These are phyloP conservation scores for Diphasiastrum complanatum DNA, from an alignment of 83 land plant genomes.

Conservation along the genomic window DNA sequence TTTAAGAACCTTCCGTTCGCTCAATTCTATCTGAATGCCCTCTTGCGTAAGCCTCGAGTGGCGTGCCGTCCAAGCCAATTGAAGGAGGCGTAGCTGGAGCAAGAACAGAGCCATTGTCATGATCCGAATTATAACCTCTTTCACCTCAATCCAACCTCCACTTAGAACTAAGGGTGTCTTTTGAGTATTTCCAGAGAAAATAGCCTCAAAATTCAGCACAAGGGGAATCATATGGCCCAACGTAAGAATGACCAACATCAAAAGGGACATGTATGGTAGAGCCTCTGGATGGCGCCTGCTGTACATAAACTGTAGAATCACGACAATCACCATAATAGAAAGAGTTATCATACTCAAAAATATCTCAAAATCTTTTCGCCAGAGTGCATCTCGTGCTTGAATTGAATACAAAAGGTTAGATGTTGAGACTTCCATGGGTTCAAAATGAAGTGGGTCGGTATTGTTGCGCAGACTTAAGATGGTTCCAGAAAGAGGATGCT, in stretches of 20 bases:
- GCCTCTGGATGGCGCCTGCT: conserved; percentile 45
- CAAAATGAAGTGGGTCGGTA: conserved; percentile 51
- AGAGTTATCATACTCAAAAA: conserved; percentile 61
- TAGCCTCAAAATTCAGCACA: conserved; percentile 74
- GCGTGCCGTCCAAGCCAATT: conserved; percentile 53
- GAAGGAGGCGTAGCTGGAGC: conserved; percentile 67
- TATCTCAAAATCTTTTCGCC: conserved; percentile 72
- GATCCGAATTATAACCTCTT: conserved; percentile 66
- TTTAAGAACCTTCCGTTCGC: conserved; percentile 42
- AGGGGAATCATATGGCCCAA: conserved; percentile 73
- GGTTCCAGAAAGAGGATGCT: conserved; percentile 36
- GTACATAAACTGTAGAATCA: conserved; percentile 57
- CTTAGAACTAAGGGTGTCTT: conserved; percentile 29
- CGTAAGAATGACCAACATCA: conserved; percentile 57
- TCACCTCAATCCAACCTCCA: conserved; percentile 67
- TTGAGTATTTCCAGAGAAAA: conserved; percentile 30
- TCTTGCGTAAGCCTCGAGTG: conserved; percentile 21
- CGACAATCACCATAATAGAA: conserved; percentile 49
- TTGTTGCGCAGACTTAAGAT: conserved; percentile 48
- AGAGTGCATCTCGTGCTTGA: conserved; percentile 38
- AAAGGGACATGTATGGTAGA: conserved; percentile 51
- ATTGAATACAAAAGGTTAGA: conserved; percentile 22
- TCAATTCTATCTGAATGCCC: conserved; percentile 24
- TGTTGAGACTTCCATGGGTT: conserved; percentile 41
- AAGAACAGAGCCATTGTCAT: conserved; percentile 73